Evolutionary conservation across 2,329 filamentous ascomycete species (phyloP), one percentile per base, ranked within the genome.

Genomic region (Neospermospora avenae): DNA sequence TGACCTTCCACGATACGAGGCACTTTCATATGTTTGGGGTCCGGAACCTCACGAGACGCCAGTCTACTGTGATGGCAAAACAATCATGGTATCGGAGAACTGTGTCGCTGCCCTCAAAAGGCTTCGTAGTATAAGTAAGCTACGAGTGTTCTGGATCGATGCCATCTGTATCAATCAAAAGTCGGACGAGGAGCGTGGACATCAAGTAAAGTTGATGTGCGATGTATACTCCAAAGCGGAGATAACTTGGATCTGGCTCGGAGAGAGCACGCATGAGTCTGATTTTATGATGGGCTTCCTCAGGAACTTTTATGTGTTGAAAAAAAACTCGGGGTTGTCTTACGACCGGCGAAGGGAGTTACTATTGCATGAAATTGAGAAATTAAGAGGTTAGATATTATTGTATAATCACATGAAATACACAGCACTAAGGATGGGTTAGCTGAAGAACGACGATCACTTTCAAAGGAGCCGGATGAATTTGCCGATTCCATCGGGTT

Each of bases 191-290:
- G 52, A 55, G 22, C 52, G 52, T 18, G 52, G 39, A 13, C 20
- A 42, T n/a, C 52, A 55, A 24, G 52, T 55, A 24, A 39, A 55
- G 4, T 44, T 55, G 35, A 55, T 55, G 52, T 22, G 52, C 20
- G 52, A 44, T 39, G 34, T 55, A 20, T 55, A 55, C 24, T 55
- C 52, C 14, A 55, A 55, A 18, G 52, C 52, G 7, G 8, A 18
- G 20, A 28, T 35, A 11, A 42, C 39, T 16, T 31, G 35, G 35
- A 55, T 55, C 18, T 55, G 52, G 52, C 37, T 55, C 6, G 52
- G 52, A 6, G 52, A 55, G n/a, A 31, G 52, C 24, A 44, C 37
- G 2, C 11, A 11, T 3, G 35, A 42, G 24, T 31, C 37, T 3
- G 52, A 55, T 18, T 55, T 41, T 18, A n/a, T 42, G 16, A 42